Conservation (phyloP, 2,329 filamentous ascomycete species). For the Dothideomycetidae sp. region DNA sequence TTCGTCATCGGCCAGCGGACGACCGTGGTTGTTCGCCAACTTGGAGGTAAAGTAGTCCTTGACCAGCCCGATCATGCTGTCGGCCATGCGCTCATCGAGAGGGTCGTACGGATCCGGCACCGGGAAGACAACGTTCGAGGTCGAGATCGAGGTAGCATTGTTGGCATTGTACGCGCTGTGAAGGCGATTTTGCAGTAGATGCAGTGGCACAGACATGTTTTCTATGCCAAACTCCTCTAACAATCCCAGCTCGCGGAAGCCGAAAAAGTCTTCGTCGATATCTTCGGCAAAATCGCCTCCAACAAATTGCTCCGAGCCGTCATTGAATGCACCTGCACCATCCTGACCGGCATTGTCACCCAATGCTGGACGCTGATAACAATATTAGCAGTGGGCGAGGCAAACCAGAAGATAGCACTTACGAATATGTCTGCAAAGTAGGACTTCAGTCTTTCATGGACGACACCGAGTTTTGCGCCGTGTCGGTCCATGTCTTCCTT, state of each 20-base stretch:
- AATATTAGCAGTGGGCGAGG: not conserved
- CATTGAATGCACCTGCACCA: slow-evolving; percentile 81
- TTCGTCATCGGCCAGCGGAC: slow-evolving; percentile 82
- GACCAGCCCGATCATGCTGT: slow-evolving; percentile 70
- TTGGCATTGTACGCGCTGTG: slow-evolving; percentile 73
- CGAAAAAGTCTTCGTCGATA: slow-evolving; percentile 96
- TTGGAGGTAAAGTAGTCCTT: slow-evolving; percentile 86
- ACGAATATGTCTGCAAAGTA: slow-evolving; percentile 80
- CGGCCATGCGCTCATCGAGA: slow-evolving; percentile 64
- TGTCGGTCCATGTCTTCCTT: slow-evolving; percentile 88
- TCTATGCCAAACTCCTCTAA: slow-evolving; percentile 82
- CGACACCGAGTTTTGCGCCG: slow-evolving; percentile 59
- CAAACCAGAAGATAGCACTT: slow-evolving; percentile 16
- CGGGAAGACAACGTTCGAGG: slow-evolving; percentile 50
- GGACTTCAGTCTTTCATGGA: slow-evolving; percentile 89
- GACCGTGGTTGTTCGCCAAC: slow-evolving; percentile 67
- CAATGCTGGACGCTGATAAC: slow-evolving; percentile 57
- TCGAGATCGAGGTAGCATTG: slow-evolving; percentile 45
- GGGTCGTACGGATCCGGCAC: slow-evolving; percentile 57
- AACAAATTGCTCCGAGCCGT: slow-evolving; percentile 93
- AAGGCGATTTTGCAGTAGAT: slow-evolving; percentile 84
- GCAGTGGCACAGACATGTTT: slow-evolving; percentile 78
- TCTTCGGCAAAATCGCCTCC: slow-evolving; percentile 96
- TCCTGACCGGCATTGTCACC: slow-evolving; percentile 61
- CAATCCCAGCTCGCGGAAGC: slow-evolving; percentile 87